Base-by-base conservation (phyloP, 495 filamentous ascomycete species). In the Lentithecium fluviatile region DNA sequence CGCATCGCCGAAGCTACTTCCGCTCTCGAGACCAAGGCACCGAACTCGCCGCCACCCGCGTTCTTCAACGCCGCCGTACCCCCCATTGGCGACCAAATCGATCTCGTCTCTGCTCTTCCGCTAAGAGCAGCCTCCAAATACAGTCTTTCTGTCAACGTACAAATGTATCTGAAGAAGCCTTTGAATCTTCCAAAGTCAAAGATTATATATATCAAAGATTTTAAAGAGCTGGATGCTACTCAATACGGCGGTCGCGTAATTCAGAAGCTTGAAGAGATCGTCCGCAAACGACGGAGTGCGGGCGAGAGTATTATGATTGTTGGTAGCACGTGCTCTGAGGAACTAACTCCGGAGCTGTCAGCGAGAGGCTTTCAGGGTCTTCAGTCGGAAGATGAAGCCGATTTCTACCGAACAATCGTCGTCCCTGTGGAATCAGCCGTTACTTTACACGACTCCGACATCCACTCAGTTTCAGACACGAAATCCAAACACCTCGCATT, bases 171-270 rank as follows among this genome's bases (percentile, higher is more conserved):
- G 23, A 21, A 36, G 20, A 5, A 2, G 17, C 8, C 57, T 0
- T 13, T 17, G 19, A 26, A 40, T 13, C 52, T 52, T 11, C n/a
- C 6, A 7, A 56, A 53, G 15, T 25, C 56, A 12, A 64, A 56
- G 25, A 89, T 97, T 57, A 75, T 98, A 8, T 87, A 91, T 48
- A 73, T 97, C 10, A 83, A 86, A 64, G 91, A 96, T 69, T 90
- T 90, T 67, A 82, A 83, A 24, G 88, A 94, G 43, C 77, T 97
- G 12, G 81, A 79, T 63, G 75, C 76, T 52, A 84, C 87, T 0
- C 68, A 77, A 8, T 80, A 85, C 19, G 87, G 89, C n/a, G 70
- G 80, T 0, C 78, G 76, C 26, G 77, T 94, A 21, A 70, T 97
- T 4, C 69, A 67, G 23, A 82, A 84, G 45, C 73, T 98, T 8